Evolutionary conservation across 1,284 basidiomycete species (phyloP), one percentile per base, ranked within the genome.

Genomic region (Kalmanozyma brasiliensis): DNA sequence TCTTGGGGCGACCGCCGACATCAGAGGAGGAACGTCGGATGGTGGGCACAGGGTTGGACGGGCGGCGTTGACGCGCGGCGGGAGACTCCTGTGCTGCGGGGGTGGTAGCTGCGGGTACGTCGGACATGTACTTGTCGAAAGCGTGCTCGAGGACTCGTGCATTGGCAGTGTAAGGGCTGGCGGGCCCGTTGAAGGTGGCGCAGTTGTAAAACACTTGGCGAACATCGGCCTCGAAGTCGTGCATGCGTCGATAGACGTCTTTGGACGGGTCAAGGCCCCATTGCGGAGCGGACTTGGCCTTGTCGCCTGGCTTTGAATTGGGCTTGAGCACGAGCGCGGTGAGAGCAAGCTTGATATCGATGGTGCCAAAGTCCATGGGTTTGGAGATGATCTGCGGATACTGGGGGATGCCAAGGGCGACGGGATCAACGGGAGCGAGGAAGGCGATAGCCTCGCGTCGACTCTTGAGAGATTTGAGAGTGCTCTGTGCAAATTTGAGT

Each of bases 351-450:
- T 97, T 96, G 76, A 88, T 88, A 83, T 98, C 95, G 65, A 98
- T 88, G 20, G 94, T 96, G n/a, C 88, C 87, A 46, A 99, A 87
- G 82, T 98, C 96, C 92, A 97, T 97, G 0, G 96, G 96, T 30
- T 87, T 87, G 77, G 89, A 91, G 84, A 99, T 89, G 79, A 98
- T 89, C 52, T 86, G 87, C 41, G 87, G 87, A 79, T 99, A 99
- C 80, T 95, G 93, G 13, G 94, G 96, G 63, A 98, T 91, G 74
- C 89, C 89, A 68, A 97, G 87, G 1, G 88, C 90, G 67, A 95
- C 87, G n/a, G 89, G 87, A 81, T 98, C 94, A 59, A 99, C 96
- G 17, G 96, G 94, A 51, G 85, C 85, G 49, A 91, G 84, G 84
- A 98, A 99, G 1, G 93, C 89, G 8, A 81, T 82, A 0, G 93